Evolutionary conservation across 495 filamentous ascomycete genomes (phyloP).

Genomic region (Apiosordaria backusii): DNA sequence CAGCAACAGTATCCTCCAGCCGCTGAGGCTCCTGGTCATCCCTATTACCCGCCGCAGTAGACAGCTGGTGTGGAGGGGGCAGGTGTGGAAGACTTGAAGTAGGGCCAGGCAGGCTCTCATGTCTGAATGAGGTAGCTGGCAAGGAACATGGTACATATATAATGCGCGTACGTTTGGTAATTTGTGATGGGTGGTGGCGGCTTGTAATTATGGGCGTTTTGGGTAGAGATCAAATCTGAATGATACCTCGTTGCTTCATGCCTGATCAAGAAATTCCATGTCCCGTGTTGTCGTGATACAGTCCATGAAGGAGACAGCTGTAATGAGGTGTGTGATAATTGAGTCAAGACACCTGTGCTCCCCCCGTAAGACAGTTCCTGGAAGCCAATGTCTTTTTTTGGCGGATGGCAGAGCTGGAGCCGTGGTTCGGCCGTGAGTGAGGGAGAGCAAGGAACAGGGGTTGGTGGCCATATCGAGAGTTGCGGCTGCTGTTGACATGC

Average conservation of each 20-base stretch:
- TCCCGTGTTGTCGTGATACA: neutral
- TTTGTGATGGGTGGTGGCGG: neutral
- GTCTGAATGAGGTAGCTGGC: neutral
- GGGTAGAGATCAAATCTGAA: neutral
- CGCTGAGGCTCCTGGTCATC: conserved; percentile 4
- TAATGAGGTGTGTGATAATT: neutral
- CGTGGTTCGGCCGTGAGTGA: neutral
- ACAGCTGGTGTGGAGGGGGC: neutral
- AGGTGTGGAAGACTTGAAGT: too few species aligned
- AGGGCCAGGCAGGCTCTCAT: neutral
- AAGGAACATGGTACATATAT: neutral
- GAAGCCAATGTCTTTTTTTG: neutral
- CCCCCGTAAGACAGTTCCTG: neutral
- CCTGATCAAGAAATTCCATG: neutral
- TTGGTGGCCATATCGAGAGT: neutral
- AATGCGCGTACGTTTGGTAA: neutral
- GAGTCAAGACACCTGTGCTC: neutral
- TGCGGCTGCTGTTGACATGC: too few species aligned
- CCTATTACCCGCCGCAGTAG: conserved; percentile 17
- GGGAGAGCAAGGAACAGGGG: neutral
- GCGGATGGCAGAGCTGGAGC: neutral
- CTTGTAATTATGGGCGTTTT: neutral
- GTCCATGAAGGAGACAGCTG: neutral
- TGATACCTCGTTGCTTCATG: neutral
- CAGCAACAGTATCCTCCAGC: neutral